Percentiles rank a stretch among this genome's conserved stretches.
These are phyloP conservation scores for Sporothrix brunneoviolacea DNA, from an alignment of 2,329 filamentous ascomycete species.

Conservation along the genomic window DNA sequence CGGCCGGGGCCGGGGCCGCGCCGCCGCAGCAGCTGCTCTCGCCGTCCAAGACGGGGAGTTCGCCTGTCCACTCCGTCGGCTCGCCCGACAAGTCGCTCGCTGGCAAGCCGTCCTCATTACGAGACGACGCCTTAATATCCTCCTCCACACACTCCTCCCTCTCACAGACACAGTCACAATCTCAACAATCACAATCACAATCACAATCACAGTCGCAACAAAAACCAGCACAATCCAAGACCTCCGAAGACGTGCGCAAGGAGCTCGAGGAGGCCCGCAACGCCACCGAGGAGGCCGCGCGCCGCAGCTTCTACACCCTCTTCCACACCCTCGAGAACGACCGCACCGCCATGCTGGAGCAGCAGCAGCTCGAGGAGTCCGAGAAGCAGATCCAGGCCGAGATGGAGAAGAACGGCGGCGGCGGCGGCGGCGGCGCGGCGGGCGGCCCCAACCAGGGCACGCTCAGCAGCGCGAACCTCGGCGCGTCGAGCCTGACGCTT, in stretches of 20 bases:
- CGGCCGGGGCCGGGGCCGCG: slow-evolving; percentile 30
- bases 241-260: slow-evolving; percentile 83
- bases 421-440: slow-evolving; percentile 29
- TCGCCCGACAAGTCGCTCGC: slow-evolving; percentile 50
- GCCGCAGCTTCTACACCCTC: slow-evolving; percentile 83
- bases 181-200: background rate
- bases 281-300: slow-evolving; percentile 82
- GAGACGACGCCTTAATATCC: slow-evolving; percentile 33
- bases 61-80: slow-evolving; percentile 54
- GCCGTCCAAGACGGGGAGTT: slow-evolving; percentile 64
- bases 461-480: slow-evolving; percentile 86
- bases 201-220: background rate
- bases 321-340: slow-evolving; percentile 96
- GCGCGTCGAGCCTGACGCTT: slow-evolving; percentile 88
- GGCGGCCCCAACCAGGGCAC: slow-evolving; percentile 65
- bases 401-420: slow-evolving; percentile 61
- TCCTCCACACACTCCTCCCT: slow-evolving; percentile 1
- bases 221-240: slow-evolving; percentile 41
- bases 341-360: slow-evolving; percentile 91
- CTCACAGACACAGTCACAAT: slow-evolving; percentile 12
- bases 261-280: slow-evolving; percentile 88
- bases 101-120: slow-evolving; percentile 38
- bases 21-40: slow-evolving; percentile 56
- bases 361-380: slow-evolving; percentile 92
- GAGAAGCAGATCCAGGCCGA: slow-evolving; percentile 95